A percentile compares a stretch with the other conserved stretches of the same genome.
Conservation (phyloP, 2,329 filamentous ascomycete species). For the Phaeosphaeriaceae sp. region DNA sequence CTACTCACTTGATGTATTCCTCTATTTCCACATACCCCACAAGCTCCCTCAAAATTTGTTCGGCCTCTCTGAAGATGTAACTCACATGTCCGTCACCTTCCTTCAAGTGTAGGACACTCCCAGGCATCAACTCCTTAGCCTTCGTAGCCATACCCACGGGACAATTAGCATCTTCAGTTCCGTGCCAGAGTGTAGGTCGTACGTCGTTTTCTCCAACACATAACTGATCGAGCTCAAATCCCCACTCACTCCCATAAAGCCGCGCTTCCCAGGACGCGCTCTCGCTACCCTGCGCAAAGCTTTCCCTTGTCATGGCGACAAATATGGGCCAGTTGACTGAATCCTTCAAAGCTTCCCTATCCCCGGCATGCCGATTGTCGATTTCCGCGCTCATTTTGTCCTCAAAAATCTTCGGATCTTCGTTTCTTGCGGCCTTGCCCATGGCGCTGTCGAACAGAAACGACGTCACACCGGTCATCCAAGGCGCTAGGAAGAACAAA, state of each 20-base stretch:
- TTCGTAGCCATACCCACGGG: slow-evolving; percentile 32
- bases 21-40: slow-evolving; percentile 24
- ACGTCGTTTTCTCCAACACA: slow-evolving; percentile 21
- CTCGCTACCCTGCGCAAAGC: slow-evolving; percentile 32
- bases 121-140: slow-evolving; percentile 30
- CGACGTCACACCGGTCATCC: slow-evolving; percentile 27
- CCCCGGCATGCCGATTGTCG: slow-evolving; percentile 20
- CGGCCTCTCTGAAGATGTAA: slow-evolving; percentile 25
- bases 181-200: slow-evolving; percentile 43
- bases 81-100: slow-evolving; percentile 37
- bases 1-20: slow-evolving; percentile 19
- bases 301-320: slow-evolving; percentile 35
- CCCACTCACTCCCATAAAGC: slow-evolving; percentile 38
- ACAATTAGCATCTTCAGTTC: slow-evolving; percentile 35
- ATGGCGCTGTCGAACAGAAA: slow-evolving; percentile 30
- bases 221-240: slow-evolving; percentile 40
- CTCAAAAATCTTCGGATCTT: slow-evolving; percentile 34
- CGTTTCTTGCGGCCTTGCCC: slow-evolving; percentile 32
- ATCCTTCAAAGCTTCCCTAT: slow-evolving; percentile 29
- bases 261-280: slow-evolving; percentile 39
- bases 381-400: slow-evolving; percentile 31
- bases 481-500: slow-evolving; percentile 34
- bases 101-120: slow-evolving; percentile 26
- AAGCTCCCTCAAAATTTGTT: slow-evolving; percentile 30
- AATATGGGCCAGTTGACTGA: slow-evolving; percentile 28